phyloP scores from a whole-genome alignment of 371 early-diverging fungal species.

The Sporodiniella umbellata region DNA sequence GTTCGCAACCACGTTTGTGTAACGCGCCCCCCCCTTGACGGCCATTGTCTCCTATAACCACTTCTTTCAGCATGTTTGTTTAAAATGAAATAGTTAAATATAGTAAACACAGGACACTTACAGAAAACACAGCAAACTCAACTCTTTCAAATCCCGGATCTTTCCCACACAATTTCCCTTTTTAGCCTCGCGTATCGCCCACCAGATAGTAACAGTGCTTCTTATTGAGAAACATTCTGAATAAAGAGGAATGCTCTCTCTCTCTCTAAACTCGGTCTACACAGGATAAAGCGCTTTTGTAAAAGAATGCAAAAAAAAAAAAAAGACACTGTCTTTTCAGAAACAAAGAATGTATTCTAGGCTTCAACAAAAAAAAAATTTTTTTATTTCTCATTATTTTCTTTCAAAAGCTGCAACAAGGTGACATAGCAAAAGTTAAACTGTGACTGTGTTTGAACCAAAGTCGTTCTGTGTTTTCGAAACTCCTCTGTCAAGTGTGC shows the following conservation, averaged over 20 bases:
- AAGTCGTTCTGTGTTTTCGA: constrained; percentile 77
- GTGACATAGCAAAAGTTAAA: constrained; percentile 85
- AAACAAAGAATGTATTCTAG: not conserved
- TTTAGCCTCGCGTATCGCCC: too few species aligned
- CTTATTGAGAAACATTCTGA: too few species aligned
- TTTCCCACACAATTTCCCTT: not conserved
- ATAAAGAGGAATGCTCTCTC: too few species aligned
- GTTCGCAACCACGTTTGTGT: constrained; percentile 1
- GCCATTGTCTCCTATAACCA: not conserved
- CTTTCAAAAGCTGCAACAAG: constrained; percentile 31
- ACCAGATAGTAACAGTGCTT: too few species aligned
- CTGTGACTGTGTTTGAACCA: constrained; percentile 87
- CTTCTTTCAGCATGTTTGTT: not conserved
- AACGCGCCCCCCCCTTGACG: not conserved
- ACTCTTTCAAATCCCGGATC: not conserved
- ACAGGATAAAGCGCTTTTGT: too few species aligned
- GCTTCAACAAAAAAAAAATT: not conserved
- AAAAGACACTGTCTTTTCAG: too few species aligned
- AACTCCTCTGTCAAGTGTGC: constrained; percentile 65
- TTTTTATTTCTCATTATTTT: not conserved
- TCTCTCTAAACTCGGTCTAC: too few species aligned
- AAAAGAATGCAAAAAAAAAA: too few species aligned
- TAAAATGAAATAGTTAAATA: not conserved
- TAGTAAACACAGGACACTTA: not conserved
- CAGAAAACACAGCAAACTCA: not conserved